phyloP scores from a whole-genome alignment of 495 filamentous ascomycete species.

The Trichoderma parareesei region DNA sequence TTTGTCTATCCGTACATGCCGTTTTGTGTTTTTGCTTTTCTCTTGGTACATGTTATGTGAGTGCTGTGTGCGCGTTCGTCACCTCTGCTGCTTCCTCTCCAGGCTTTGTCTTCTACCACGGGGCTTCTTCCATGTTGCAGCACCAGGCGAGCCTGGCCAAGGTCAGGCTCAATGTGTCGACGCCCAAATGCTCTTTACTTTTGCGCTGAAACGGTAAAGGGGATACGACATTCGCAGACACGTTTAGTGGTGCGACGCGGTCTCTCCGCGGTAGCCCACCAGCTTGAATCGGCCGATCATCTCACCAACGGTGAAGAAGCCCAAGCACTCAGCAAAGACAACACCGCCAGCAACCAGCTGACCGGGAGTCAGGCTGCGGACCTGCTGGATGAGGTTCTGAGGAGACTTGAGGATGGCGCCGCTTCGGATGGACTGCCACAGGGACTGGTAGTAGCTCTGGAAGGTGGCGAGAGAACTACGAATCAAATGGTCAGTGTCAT shows the following conservation, averaged over 20 bases:
- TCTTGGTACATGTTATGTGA: background rate
- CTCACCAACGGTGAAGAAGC: slow-evolving; percentile 97
- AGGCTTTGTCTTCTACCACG: background rate
- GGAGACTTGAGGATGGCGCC: slow-evolving; percentile 31
- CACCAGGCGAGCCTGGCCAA: background rate
- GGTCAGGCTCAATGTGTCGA: background rate
- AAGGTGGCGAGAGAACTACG: slow-evolving; percentile 67
- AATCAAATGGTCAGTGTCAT: slow-evolving; percentile 12
- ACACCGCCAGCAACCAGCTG: slow-evolving; percentile 66
- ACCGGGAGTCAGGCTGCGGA: slow-evolving; percentile 60
- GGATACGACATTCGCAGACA: background rate
- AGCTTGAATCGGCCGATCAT: slow-evolving; percentile 93
- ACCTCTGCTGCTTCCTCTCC: background rate
- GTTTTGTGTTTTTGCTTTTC: background rate
- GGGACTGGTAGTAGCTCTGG: slow-evolving; percentile 75
- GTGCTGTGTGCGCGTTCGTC: background rate
- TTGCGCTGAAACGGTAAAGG: background rate
- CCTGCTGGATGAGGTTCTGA: slow-evolving; percentile 46
- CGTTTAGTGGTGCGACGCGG: slow-evolving; percentile 52
- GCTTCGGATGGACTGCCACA: slow-evolving; percentile 58
- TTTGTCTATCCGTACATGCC: slow-evolving; percentile 10
- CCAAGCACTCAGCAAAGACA: slow-evolving; percentile 74
- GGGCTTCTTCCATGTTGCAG: background rate
- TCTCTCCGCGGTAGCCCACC: slow-evolving; percentile 77
- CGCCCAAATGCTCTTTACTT: background rate